phyloP scores from a whole-genome alignment of 1,284 basidiomycete genomes.

The Apiotrichum montevideense region DNA sequence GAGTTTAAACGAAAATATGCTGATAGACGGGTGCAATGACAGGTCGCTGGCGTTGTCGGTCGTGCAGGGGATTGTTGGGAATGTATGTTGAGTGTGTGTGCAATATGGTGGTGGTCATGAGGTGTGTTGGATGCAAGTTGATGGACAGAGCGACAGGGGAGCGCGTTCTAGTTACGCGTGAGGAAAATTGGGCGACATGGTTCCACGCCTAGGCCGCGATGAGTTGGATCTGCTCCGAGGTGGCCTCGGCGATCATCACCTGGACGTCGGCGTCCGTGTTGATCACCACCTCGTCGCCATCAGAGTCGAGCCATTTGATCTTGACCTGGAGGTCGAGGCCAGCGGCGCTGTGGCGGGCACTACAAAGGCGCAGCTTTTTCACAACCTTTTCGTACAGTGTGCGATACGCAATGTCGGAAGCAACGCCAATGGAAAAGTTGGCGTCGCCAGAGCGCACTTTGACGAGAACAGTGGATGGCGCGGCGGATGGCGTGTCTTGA shows the following conservation, averaged over 20 bases:
- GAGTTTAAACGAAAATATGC: background rate
- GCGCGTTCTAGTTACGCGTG: no score
- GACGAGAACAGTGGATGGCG: conserved; percentile 59
- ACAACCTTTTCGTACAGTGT: conserved; percentile 84
- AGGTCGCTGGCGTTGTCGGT: background rate
- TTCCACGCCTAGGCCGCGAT: conserved; percentile 6
- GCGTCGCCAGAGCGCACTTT: conserved; percentile 51
- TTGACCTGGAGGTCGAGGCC: conserved; percentile 60
- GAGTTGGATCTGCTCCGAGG: conserved; percentile 18
- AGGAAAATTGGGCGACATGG: no score
- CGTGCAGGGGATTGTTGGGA: background rate
- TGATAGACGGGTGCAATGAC: background rate
- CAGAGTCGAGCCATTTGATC: conserved; percentile 42
- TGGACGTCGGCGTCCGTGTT: conserved; percentile 40
- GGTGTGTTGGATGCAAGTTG: background rate
- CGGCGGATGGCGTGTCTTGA: conserved; percentile 10
- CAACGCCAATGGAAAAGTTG: conserved; percentile 81
- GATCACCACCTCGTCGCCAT: conserved; percentile 40
- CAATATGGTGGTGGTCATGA: background rate
- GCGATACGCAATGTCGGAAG: conserved; percentile 65
- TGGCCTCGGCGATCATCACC: conserved; percentile 36
- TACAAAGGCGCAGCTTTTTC: conserved; percentile 84
- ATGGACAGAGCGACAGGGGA: background rate
- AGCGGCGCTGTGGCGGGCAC: conserved; percentile 64
- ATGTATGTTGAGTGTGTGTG: background rate